Conservation (phyloP, 1,284 basidiomycete genomes). For the Tausonia pullulans region DNA sequence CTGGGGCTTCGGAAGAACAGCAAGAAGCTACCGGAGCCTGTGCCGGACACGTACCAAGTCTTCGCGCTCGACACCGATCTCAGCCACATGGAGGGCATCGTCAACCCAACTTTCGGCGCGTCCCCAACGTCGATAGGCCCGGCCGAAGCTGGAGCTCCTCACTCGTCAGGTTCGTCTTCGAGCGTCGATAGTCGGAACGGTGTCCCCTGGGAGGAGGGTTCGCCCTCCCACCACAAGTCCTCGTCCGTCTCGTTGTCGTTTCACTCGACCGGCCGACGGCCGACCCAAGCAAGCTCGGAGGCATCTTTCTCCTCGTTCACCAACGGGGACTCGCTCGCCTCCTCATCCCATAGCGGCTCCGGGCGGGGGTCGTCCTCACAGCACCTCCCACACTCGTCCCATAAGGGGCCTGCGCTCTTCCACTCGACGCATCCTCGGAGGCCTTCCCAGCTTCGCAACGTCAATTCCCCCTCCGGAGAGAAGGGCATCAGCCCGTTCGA, state of each 20-base stretch:
- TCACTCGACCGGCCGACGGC: background rate
- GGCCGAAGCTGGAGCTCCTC: slow-evolving; percentile 21
- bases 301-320: slow-evolving; percentile 3
- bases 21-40: background rate
- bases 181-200: slow-evolving; percentile 6
- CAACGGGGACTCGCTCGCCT: background rate
- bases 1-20: slow-evolving; percentile 3
- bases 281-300: background rate
- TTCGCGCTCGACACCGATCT: slow-evolving; percentile 64
- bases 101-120: slow-evolving; percentile 42
- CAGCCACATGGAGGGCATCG: slow-evolving; percentile 70
- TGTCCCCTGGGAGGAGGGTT: slow-evolving; percentile 1
- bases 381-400: slow-evolving; percentile 16
- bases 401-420: slow-evolving; percentile 22
- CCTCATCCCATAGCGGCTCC: slow-evolving; percentile 20
- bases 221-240: background rate
- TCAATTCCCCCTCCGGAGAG: slow-evolving; percentile 27
- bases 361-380: background rate
- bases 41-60: background rate
- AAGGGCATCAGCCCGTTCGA: slow-evolving; percentile 17
- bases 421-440: slow-evolving; percentile 27
- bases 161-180: background rate
- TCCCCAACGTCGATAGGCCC: slow-evolving; percentile 17
- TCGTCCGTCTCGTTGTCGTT: background rate
- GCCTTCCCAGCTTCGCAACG: slow-evolving; percentile 32